A percentile compares a stretch with the other conserved stretches of the same genome.
Conservation (phyloP, 176 grass and related monocot genomes). For the Aegilops longissima region DNA sequence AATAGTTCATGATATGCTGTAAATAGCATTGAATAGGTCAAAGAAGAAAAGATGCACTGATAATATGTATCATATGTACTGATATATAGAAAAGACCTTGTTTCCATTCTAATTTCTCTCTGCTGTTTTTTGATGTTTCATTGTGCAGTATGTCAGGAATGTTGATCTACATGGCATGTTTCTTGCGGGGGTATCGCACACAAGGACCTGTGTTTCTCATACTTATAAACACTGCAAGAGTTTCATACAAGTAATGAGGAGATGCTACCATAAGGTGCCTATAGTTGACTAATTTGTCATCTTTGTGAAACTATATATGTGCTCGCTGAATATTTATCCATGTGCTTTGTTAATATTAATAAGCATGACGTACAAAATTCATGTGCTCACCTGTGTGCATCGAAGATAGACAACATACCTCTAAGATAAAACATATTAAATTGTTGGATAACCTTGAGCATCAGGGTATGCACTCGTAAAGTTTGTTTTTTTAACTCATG, state of each 20-base stretch:
- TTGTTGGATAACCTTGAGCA: slow-evolving; percentile 18
- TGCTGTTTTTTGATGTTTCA: slow-evolving; percentile 13
- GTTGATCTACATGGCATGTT: slow-evolving; percentile 34
- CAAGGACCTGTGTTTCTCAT: slow-evolving; percentile 33
- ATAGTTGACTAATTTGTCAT: not conserved
- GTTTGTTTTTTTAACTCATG: slow-evolving; percentile 22
- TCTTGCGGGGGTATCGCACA: slow-evolving; percentile 17
- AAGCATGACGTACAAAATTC: not conserved
- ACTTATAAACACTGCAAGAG: slow-evolving; percentile 30
- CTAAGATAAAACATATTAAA: slow-evolving; percentile 10
- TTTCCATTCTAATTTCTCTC: not conserved
- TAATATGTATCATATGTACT: slow-evolving; percentile 11
- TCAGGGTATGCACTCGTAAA: not conserved
- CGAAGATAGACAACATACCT: not conserved
- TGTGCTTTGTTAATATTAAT: slow-evolving; percentile 19
- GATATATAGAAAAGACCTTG: not conserved
- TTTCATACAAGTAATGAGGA: slow-evolving; percentile 28
- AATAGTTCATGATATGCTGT: not conserved
- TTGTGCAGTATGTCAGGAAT: slow-evolving; percentile 37
- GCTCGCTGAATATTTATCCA: not conserved
- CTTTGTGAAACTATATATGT: not conserved
- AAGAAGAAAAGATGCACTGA: not conserved
- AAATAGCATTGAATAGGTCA: not conserved
- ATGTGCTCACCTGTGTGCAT: slow-evolving; percentile 12
- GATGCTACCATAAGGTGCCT: slow-evolving; percentile 42